phyloP scores from a whole-genome alignment of 805 yeast genomes.

The Starmerella cellae region DNA sequence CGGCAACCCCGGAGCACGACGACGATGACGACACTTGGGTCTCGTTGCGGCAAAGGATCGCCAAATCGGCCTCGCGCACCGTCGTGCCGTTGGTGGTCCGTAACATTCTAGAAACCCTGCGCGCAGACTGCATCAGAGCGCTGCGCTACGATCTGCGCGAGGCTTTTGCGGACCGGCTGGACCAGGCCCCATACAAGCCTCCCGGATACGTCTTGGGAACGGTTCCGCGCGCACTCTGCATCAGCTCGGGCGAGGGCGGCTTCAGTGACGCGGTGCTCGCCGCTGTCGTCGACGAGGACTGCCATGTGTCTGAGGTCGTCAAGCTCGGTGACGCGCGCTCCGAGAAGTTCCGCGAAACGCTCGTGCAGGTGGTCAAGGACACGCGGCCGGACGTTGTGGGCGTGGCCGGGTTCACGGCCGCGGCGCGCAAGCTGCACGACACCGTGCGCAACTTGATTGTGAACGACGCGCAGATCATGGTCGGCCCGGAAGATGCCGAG shows the following conservation, averaged over 20 bases:
- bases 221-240: constrained; percentile 66
- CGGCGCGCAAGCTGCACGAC: constrained; percentile 47
- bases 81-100: constrained; percentile 53
- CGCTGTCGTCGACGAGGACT: constrained; percentile 62
- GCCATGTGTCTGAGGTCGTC: constrained; percentile 60
- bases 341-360: constrained; percentile 50
- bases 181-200: constrained; percentile 90
- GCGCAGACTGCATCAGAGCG: constrained; percentile 59
- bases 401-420: constrained; percentile 74
- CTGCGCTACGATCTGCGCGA: constrained; percentile 59
- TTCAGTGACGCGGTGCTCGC: constrained; percentile 78
- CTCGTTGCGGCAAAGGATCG: constrained; percentile 50
- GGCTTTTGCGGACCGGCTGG: constrained; percentile 54
- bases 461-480: constrained; percentile 36
- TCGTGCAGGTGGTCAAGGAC: constrained; percentile 45
- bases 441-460: constrained; percentile 40
- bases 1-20: not conserved
- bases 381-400: constrained; percentile 84
- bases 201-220: constrained; percentile 65
- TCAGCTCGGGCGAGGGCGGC: constrained; percentile 79
- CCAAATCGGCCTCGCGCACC: constrained; percentile 54
- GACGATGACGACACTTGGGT: constrained; percentile 61
- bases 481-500: constrained; percentile 25
- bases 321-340: constrained; percentile 65
- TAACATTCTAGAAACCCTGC: constrained; percentile 70